Percentiles rank a stretch among this genome's conserved stretches.
Conservation (phyloP, 768 basidiomycete genomes). For the Grammothele lineata region DNA sequence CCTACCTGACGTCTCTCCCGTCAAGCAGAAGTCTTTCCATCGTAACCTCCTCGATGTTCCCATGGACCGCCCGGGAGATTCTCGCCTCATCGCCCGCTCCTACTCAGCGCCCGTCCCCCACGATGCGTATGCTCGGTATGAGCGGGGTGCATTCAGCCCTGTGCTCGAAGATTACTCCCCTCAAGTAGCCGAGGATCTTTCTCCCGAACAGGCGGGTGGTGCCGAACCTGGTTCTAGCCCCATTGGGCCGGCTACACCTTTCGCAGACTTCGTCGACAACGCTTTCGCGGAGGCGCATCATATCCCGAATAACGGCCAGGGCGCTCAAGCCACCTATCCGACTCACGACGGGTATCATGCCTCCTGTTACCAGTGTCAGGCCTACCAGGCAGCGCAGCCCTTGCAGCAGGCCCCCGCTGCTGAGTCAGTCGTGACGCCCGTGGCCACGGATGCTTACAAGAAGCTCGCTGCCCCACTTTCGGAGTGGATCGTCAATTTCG, state of each 20-base stretch:
- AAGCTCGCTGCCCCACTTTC: constrained; percentile 74
- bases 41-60: constrained; percentile 1
- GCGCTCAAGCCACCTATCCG: constrained; percentile 6
- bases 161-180: constrained; percentile 65
- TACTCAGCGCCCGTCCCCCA: neutral
- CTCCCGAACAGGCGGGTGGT: constrained; percentile 47
- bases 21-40: constrained; percentile 20
- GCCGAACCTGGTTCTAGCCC: constrained; percentile 63
- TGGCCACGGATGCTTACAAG: constrained; percentile 56
- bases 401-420: constrained; percentile 34
- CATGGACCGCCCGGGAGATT: constrained; percentile 22
- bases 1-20: constrained; percentile 28
- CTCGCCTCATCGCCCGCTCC: constrained; percentile 1
- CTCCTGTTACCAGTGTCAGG: constrained; percentile 26
- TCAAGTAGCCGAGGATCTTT: constrained; percentile 49
- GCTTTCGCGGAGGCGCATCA: constrained; percentile 45
- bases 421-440: constrained; percentile 42
- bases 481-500: constrained; percentile 74
- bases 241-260: constrained; percentile 70
- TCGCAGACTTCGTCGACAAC: constrained; percentile 71
- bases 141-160: constrained; percentile 52
- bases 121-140: constrained; percentile 8
- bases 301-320: constrained; percentile 1
- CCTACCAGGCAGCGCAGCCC: constrained; percentile 21
- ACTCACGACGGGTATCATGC: constrained; percentile 23